These are phyloP conservation scores for Meira miltonrushii DNA, from an alignment of 1,284 basidiomycete genomes.

Conservation along the genomic window DNA sequence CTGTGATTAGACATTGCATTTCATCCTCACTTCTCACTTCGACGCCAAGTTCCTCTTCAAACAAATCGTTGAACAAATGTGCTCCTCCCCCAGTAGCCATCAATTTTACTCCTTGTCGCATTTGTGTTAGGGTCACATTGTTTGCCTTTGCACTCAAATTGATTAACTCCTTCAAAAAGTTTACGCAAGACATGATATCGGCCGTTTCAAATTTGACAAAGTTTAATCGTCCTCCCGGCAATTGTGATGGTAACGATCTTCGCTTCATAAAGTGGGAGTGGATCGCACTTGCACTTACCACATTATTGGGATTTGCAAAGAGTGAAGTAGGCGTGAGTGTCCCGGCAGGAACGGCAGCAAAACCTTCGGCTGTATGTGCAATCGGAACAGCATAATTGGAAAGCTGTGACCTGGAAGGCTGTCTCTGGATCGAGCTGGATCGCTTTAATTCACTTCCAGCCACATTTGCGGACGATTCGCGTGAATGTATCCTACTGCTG, in stretches of 20 bases:
- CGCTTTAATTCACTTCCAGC: background rate
- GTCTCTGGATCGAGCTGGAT: background rate
- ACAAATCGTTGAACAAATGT: constrained; percentile 83
- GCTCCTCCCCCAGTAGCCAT: constrained; percentile 98
- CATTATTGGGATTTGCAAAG: constrained; percentile 17
- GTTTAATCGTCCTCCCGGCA: constrained; percentile 86
- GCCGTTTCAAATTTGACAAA: constrained; percentile 96
- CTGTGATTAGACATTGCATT: constrained; percentile 97
- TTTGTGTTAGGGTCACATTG: constrained; percentile 78
- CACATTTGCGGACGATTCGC: constrained; percentile 21
- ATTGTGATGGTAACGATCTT: constrained; percentile 37
- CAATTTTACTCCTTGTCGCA: constrained; percentile 89
- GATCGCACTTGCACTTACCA: constrained; percentile 13
- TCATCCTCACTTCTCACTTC: constrained; percentile 87
- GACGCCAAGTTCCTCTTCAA: constrained; percentile 70
- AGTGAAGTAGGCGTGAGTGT: constrained; percentile 43
- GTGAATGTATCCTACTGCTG: constrained; percentile 23
- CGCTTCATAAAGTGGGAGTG: constrained; percentile 37
- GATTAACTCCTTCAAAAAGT: constrained; percentile 83
- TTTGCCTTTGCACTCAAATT: constrained; percentile 80
- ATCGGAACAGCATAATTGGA: background rate
- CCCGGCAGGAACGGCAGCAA: constrained; percentile 24
- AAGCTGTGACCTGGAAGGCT: constrained; percentile 10
- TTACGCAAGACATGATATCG: constrained; percentile 72
- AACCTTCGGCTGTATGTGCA: constrained; percentile 9